phyloP scores from a whole-genome alignment of 2,329 filamentous ascomycete genomes.

The Ascochyta rabiei region DNA sequence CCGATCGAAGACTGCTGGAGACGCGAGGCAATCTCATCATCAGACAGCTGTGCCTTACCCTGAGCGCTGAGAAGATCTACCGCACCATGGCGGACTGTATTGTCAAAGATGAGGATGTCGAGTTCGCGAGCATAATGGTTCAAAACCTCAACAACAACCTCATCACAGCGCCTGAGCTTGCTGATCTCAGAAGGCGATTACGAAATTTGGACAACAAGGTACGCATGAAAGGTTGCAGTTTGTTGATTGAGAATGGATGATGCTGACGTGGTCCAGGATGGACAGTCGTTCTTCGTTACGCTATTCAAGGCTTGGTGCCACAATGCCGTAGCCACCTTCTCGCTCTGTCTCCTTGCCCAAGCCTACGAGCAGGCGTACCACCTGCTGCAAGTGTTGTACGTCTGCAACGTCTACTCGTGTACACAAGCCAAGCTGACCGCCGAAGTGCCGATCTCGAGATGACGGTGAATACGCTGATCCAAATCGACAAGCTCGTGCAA shows the following conservation, averaged over 20 bases:
- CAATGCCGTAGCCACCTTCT: slow-evolving; percentile 97
- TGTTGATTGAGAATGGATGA: slow-evolving; percentile 23
- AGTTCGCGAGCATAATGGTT: slow-evolving; percentile 99
- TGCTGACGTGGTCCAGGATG: slow-evolving; percentile 64
- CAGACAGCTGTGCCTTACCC: slow-evolving; percentile 86
- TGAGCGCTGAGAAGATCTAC: slow-evolving; percentile 95
- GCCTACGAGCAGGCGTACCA: slow-evolving; percentile 98
- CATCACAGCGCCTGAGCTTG: slow-evolving; percentile 92
- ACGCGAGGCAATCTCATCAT: slow-evolving; percentile 96
- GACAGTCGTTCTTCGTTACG: slow-evolving; percentile 92
- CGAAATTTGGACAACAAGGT: slow-evolving; percentile 83
- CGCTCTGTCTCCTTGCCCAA: slow-evolving; percentile 90
- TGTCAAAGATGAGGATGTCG: slow-evolving; percentile 96
- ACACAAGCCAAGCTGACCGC: slow-evolving; percentile 28
- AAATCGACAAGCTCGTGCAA: slow-evolving; percentile 98
- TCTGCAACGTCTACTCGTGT: slow-evolving; percentile 3
- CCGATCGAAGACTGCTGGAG: slow-evolving; percentile 87
- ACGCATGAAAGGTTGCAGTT: not conserved
- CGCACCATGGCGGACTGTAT: slow-evolving; percentile 94
- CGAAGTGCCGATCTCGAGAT: slow-evolving; percentile 93
- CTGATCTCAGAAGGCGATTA: slow-evolving; percentile 86
- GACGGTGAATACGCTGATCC: slow-evolving; percentile 98
- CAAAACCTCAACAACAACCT: slow-evolving; percentile 99
- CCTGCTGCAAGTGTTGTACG: slow-evolving; percentile 90
- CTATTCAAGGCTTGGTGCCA: slow-evolving; percentile 98